A percentile compares a stretch with the other conserved stretches of the same genome.
Conservation (phyloP, 805 yeast species). For the Lipomyces sp. region DNA sequence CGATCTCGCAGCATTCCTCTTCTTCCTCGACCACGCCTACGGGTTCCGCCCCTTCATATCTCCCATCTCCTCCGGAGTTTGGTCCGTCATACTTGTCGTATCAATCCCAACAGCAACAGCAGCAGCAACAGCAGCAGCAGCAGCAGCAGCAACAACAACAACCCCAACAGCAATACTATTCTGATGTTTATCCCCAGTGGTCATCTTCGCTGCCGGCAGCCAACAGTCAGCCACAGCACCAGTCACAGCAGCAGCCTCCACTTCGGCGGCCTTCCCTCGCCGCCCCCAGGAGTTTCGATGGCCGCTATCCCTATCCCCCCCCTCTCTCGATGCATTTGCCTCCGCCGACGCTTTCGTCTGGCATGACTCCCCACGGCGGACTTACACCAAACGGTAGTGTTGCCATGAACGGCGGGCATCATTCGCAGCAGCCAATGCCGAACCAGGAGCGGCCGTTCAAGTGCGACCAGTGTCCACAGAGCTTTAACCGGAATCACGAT, state of each 20-base stretch:
- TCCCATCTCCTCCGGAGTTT: conserved; percentile 14
- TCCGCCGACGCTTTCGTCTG: conserved; percentile 11
- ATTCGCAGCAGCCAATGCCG: conserved; percentile 7
- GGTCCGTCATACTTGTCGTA: conserved; percentile 3
- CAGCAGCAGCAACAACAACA: neutral
- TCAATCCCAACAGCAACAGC: conserved; percentile 4
- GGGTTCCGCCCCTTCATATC: conserved; percentile 3
- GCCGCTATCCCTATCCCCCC: conserved; percentile 15
- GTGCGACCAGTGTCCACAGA: conserved; percentile 30
- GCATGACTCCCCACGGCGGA: no score
- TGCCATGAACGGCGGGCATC: neutral
- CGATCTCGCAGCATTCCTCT: conserved; percentile 11
- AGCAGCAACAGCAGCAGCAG: conserved; percentile 15
- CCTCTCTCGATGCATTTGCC: conserved; percentile 16
- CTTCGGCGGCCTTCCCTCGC: conserved; percentile 21
- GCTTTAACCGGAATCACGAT: conserved; percentile 31
- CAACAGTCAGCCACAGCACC: conserved; percentile 1
- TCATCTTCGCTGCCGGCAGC: conserved; percentile 4
- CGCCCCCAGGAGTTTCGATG: conserved; percentile 18
- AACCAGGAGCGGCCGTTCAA: conserved; percentile 25
- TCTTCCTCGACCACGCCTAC: conserved; percentile 6
- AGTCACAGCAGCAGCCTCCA: conserved; percentile 1
- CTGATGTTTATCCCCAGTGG: conserved; percentile 15
- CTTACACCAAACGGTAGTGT: no score
- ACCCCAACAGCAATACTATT: conserved; percentile 10